Base-by-base conservation (phyloP, 75 land plant species). In the Ceratopteris richardii region DNA sequence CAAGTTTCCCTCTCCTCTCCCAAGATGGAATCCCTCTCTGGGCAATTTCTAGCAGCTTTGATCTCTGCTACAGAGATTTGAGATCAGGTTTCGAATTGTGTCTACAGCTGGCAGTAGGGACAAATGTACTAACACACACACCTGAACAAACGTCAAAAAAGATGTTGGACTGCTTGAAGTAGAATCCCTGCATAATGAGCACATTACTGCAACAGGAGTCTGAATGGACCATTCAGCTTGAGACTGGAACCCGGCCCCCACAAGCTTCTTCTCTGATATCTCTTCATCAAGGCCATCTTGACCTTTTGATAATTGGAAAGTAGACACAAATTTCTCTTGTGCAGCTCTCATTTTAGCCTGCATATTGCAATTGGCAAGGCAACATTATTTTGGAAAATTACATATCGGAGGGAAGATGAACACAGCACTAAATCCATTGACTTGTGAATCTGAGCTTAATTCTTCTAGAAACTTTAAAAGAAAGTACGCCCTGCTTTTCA, bases 291-390 rank as follows among this genome's bases (percentile, higher is more conserved):
- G 27, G 43, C 44, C 66, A 57, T 42, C 56, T 58, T 58, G 47
- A 42, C 52, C 59, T 22, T 28, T 66, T n/a, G 50, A 23, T 2
- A 74, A 48, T 57, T 69, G 57, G 11, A 78, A 31, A 63, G 72
- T 89, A 11, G 73, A 80, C 36, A 76, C 57, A 62, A 94, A 94
- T 41, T 80, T 89, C 22, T 83, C 81, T 44, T 94, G 98, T 53
- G 79, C 91, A 44, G 87, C 88, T 74, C 61, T 90, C 98, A 94
- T 94, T 73, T 86, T 86, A 54, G 62, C 91, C 98, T 93, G 72
- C 51, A 33, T 33, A 33, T 33, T 9, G 9, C n/a, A n/a, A n/a
- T n/a, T n/a, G n/a, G n/a, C n/a, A n/a, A n/a, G n/a, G n/a, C n/a
- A n/a, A n/a, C n/a, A n/a, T n/a, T n/a, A n/a, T n/a, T n/a, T n/a